Evolutionary conservation across 345 rosid species (phyloP), one percentile per base, ranked within the genome.

Genomic region (Populus nigra): DNA sequence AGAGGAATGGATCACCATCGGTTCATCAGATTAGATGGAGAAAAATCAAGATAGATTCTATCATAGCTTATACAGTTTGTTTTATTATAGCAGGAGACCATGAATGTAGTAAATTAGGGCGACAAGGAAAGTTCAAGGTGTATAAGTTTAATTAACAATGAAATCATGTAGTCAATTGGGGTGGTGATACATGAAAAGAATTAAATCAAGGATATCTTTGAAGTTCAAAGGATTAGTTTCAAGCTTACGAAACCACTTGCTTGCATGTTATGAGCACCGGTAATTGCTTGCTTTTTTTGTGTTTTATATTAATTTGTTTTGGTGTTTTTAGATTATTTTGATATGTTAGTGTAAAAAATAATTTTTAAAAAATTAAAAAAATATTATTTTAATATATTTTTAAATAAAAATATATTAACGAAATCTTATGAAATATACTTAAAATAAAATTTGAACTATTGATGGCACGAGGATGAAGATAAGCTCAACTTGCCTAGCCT

Each of bases 211-310:
- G 71, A 53, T 18, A 68, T 68, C 36, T 62, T 77, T 82, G 68
- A 77, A 80, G 65, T 63, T 62, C 47, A 39, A 72, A 74, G 74
- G 22, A 71, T 50, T 78, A 74, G 77, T 77, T 78, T 83, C 43
- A 38, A 72, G 76, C 57, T 65, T 79, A 86, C 73, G 87, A 76
- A 84, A 82, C 81, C 84, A 80, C 78, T 80, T 82, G 85, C 33
- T 31, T 31, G 2, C 33, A 1, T 2, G n/a, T n/a, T n/a, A n/a
- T n/a, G n/a, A n/a, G n/a, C n/a, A n/a, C n/a, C n/a, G n/a, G n/a
- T n/a, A n/a, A n/a, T n/a, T n/a, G n/a, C n/a, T n/a, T n/a, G n/a
- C n/a, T 29, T 1, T 29, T 29, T 29, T 29, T 29, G 2, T 29
- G 31, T 29, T 2, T 31, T 31, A 31, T 31, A 31, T 31, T 31